Evolutionary conservation across 306 rosid genomes (phyloP), one percentile per base, ranked within the genome.

Genomic region (Gastrolobium villosum): DNA sequence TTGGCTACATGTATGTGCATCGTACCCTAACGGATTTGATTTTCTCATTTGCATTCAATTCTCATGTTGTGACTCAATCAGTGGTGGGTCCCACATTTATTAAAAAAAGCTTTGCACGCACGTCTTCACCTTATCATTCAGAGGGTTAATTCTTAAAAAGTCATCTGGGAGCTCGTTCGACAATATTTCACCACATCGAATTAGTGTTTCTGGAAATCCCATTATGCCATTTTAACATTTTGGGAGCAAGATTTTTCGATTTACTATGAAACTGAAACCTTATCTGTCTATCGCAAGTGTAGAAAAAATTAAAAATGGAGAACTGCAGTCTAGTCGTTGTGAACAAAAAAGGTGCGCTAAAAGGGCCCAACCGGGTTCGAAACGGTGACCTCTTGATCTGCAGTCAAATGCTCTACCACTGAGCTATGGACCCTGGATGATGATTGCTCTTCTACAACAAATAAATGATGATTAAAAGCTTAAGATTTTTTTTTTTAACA

Each of bases 351-450:
- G 50, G 4, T 1, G 10, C 8, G 46, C 2, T 0, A 30, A 31
- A 2, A 70, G 78, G 83, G 72, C 83, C 83, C 78, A 79, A 79
- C 83, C 83, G 78, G 83, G 72, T 79, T 79, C 78, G 78, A 79
- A 79, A 78, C 83, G 66, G 77, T 78, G 82, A 78, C 82, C 82
- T 78, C 82, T 78, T 78, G 77, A 78, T 78, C 82, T 78, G 82
- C 83, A 79, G 83, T 79, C 83, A 79, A 79, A 79, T 79, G 83
- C 83, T 79, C 83, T 79, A 71, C 83, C 83, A 79, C 83, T 79
- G 83, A 79, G 83, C 83, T 79, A 79, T 70, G 59, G 83, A 79
- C 83, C 83, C 83, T 1, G 1, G 4, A 8, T 45, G 50, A 2
- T 20, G 26, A 20, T 20, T 20, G 26, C 26, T 20, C 26, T 20